Percentiles rank a stretch among this genome's conserved stretches.
Conservation (phyloP, 305 asterid genomes). For the Solanum chacoense region DNA sequence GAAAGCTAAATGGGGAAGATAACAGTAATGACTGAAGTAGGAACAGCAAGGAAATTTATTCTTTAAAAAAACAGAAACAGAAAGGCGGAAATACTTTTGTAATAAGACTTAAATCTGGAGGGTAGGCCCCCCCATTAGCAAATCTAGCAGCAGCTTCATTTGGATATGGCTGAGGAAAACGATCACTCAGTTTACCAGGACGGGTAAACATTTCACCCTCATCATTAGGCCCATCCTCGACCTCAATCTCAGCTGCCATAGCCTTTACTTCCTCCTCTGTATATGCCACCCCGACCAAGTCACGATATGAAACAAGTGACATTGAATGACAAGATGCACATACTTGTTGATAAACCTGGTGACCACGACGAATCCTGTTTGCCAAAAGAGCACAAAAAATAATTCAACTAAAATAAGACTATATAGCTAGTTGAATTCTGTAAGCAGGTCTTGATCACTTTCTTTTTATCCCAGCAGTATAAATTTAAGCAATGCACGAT, state of each 20-base stretch:
- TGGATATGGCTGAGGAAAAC: constrained; percentile 68
- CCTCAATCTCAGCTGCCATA: constrained; percentile 90
- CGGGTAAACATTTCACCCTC: constrained; percentile 90
- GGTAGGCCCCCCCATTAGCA: constrained; percentile 92
- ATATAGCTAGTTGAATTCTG: not conserved
- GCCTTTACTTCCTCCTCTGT: constrained; percentile 88
- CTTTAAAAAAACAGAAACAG: not conserved
- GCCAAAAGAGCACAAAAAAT: constrained; percentile 10
- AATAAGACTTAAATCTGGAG: constrained; percentile 81
- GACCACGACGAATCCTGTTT: constrained; percentile 86
- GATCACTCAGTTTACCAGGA: constrained; percentile 79
- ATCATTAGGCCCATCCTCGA: constrained; percentile 82
- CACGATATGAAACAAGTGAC: constrained; percentile 72
- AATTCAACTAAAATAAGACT: constrained; percentile 1
- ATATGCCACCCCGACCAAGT: constrained; percentile 81
- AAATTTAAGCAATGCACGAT: not conserved
- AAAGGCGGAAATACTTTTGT: constrained; percentile 47
- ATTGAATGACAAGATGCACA: constrained; percentile 90
- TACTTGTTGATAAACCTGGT: constrained; percentile 76
- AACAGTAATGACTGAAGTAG: not conserved
- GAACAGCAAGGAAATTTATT: not conserved
- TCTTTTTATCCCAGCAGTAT: not conserved
- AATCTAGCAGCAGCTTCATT: constrained; percentile 82
- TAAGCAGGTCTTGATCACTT: not conserved
- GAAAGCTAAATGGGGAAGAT: constrained; percentile 6